These are phyloP conservation scores for Colletotrichum chlorophyti DNA, from an alignment of 2,329 filamentous ascomycete species.

Conservation along the genomic window DNA sequence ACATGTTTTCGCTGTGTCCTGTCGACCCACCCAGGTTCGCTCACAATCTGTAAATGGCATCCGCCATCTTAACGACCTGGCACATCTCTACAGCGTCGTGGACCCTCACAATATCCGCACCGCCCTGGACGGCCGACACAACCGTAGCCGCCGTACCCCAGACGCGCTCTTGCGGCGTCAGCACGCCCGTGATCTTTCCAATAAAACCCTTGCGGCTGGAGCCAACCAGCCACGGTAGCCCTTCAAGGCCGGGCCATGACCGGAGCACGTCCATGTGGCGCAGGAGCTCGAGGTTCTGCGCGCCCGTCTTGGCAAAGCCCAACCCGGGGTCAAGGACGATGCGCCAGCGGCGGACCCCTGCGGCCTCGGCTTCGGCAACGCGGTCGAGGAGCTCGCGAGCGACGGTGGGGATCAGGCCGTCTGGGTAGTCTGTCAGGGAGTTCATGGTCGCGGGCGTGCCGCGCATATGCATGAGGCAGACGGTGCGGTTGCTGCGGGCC, in stretches of 20 bases:
- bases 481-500: slow-evolving; percentile 77
- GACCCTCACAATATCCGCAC: slow-evolving; percentile 90
- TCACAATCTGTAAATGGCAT: slow-evolving; percentile 81
- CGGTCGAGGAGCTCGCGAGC: slow-evolving; percentile 72
- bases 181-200: slow-evolving; percentile 79
- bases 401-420: slow-evolving; percentile 69
- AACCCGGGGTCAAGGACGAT: slow-evolving; percentile 94
- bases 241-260: slow-evolving; percentile 67
- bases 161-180: slow-evolving; percentile 71
- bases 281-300: slow-evolving; percentile 84
- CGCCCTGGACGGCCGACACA: slow-evolving; percentile 82
- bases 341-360: slow-evolving; percentile 89
- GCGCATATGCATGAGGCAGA: slow-evolving; percentile 93
- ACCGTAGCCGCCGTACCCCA: slow-evolving; percentile 93
- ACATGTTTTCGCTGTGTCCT: background rate
- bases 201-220: slow-evolving; percentile 91
- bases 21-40: background rate
- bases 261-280: slow-evolving; percentile 70
- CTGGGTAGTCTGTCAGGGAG: slow-evolving; percentile 69
- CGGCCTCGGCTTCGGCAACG: slow-evolving; percentile 75
- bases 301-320: slow-evolving; percentile 86
- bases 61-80: slow-evolving; percentile 83
- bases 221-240: slow-evolving; percentile 87
- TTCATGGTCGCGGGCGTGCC: slow-evolving; percentile 86
- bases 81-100: slow-evolving; percentile 91